Conservation (phyloP, 768 basidiomycete species). For the Galerina sulciceps region DNA sequence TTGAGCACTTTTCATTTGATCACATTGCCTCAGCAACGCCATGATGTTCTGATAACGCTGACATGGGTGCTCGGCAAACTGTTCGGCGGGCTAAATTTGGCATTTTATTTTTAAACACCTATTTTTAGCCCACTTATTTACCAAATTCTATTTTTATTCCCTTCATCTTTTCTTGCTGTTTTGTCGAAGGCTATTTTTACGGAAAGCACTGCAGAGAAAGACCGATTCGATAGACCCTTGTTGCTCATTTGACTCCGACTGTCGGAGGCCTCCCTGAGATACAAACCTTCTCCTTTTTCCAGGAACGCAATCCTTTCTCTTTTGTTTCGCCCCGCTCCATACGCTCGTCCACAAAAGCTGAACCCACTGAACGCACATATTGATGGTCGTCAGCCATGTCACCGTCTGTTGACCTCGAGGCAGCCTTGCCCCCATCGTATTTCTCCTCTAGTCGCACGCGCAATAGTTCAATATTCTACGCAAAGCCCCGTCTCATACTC, state of each 20-base stretch:
- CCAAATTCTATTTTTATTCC: neutral
- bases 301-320: neutral
- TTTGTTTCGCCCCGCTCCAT: neutral
- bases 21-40: too few species aligned
- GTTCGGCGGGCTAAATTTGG: too few species aligned
- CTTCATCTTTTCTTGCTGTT: neutral
- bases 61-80: too few species aligned
- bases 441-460: neutral
- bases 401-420: neutral
- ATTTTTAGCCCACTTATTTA: neutral
- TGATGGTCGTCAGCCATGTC: neutral
- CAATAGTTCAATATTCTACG: neutral
- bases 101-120: neutral
- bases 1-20: too few species aligned
- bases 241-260: neutral
- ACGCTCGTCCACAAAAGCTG: neutral
- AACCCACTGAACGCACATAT: neutral
- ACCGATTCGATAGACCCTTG: neutral
- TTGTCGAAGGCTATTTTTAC: neutral
- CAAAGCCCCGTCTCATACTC: neutral
- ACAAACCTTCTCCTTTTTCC: neutral
- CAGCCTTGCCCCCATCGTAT: neutral
- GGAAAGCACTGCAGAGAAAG: neutral
- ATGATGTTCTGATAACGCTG: too few species aligned
- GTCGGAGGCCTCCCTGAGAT: neutral